These are phyloP conservation scores for Warburgia ugandensis DNA, from an alignment of 164 flowering plant genomes.

Conservation along the genomic window DNA sequence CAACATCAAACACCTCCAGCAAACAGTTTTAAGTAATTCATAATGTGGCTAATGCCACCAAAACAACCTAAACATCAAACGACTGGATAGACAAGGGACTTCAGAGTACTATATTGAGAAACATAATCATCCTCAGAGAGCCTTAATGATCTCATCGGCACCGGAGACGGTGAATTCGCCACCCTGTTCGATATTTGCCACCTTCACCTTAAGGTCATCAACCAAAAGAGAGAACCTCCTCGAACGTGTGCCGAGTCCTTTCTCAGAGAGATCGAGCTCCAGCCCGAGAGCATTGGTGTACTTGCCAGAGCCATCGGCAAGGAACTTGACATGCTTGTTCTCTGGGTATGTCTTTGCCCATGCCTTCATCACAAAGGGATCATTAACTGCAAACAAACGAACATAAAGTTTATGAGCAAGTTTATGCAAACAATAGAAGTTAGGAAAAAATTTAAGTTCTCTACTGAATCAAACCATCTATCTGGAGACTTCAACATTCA, in stretches of 20 bases:
- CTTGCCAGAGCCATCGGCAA: conserved; percentile 75
- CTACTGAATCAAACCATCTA: no score
- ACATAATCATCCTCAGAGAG: no score
- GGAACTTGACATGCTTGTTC: conserved; percentile 79
- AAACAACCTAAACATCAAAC: no score
- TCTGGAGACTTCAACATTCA: no score
- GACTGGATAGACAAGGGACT: no score
- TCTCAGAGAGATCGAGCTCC: conserved; percentile 81
- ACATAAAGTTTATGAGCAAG: no score
- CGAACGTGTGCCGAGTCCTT: conserved; percentile 78
- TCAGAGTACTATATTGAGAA: no score
- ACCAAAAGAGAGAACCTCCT: conserved; percentile 76
- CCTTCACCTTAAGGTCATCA: conserved; percentile 74
- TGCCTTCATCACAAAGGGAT: conserved; percentile 95
- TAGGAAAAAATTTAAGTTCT: no score
- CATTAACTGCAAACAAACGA: conserved; percentile 56
- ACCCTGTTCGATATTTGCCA: conserved; percentile 67
- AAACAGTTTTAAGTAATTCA: no score
- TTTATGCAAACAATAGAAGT: no score
- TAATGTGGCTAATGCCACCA: no score
- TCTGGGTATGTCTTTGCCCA: conserved; percentile 85
- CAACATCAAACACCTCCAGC: no score
- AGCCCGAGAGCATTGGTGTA: conserved; percentile 84
- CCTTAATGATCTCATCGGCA: conserved; percentile 82
- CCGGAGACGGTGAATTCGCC: conserved; percentile 80